Evolutionary conservation across 495 filamentous ascomycete genomes (phyloP).

Genomic region (Aspergillus olivimuriae): DNA sequence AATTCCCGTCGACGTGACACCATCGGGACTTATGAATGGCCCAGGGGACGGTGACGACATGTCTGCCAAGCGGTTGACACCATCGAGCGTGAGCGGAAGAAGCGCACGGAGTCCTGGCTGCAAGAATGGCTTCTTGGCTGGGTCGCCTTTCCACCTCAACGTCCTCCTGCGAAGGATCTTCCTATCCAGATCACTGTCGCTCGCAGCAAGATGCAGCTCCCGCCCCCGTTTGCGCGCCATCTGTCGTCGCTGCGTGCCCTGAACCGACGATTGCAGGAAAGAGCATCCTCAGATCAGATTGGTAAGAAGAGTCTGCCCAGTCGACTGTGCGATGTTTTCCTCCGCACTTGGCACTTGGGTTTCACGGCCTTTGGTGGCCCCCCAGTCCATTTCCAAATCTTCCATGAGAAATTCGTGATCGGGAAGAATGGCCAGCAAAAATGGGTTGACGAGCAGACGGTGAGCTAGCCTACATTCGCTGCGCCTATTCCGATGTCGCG

Average conservation of each 20-base stretch:
- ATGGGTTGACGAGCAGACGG: slow-evolving; percentile 75
- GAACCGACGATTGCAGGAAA: slow-evolving; percentile 1
- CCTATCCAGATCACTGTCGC: too few species aligned
- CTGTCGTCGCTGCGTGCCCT: slow-evolving; percentile 1
- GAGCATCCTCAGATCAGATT: not conserved
- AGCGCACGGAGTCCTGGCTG: too few species aligned
- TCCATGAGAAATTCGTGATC: slow-evolving; percentile 60
- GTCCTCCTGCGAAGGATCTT: too few species aligned
- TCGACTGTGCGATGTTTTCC: slow-evolving; percentile 32
- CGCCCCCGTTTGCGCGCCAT: not conserved
- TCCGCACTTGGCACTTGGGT: slow-evolving; percentile 58
- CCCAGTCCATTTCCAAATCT: slow-evolving; percentile 65
- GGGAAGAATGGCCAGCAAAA: slow-evolving; percentile 35
- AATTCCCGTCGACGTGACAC: not conserved
- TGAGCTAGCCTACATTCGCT: slow-evolving; percentile 18
- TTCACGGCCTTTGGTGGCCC: slow-evolving; percentile 69
- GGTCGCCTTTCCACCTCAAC: too few species aligned
- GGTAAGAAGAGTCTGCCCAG: not conserved
- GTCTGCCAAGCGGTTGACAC: not conserved
- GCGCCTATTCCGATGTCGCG: not conserved
- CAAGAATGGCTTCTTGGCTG: too few species aligned
- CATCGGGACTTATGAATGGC: not conserved
- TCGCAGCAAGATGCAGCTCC: slow-evolving; percentile 4
- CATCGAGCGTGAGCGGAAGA: too few species aligned
- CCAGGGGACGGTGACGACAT: too few species aligned